Percentiles rank a stretch among this genome's conserved stretches.
These are phyloP conservation scores for Microsporum audouinii DNA, from an alignment of 2,329 filamentous ascomycete genomes.

Conservation along the genomic window DNA sequence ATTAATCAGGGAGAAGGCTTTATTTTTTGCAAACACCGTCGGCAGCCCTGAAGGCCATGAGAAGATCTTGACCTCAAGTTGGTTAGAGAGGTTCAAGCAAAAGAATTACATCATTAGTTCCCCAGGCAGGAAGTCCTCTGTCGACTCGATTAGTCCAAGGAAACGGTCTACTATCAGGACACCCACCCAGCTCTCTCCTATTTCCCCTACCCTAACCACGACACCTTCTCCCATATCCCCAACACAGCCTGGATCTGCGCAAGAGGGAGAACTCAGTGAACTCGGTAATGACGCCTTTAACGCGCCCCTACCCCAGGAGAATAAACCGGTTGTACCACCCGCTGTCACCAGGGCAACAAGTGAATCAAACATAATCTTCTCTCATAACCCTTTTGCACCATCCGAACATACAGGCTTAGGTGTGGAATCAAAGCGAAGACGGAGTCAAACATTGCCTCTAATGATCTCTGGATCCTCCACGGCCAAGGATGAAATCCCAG, in stretches of 20 bases:
- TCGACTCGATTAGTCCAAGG: slow-evolving; percentile 33
- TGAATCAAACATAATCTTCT: slow-evolving; percentile 58
- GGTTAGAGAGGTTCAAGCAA: slow-evolving; percentile 93
- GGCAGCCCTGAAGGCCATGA: slow-evolving; percentile 59
- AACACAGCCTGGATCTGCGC: slow-evolving; percentile 53
- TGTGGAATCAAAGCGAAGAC: slow-evolving; percentile 55
- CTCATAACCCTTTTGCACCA: slow-evolving; percentile 59
- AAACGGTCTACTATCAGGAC: slow-evolving; percentile 45
- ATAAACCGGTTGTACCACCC: slow-evolving; percentile 53
- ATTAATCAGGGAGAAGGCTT: slow-evolving; percentile 75
- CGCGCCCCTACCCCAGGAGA: slow-evolving; percentile 55
- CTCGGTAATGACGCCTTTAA: slow-evolving; percentile 36
- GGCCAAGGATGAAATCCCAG: slow-evolving; percentile 42
- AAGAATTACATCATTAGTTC: slow-evolving; percentile 57
- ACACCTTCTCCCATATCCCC: slow-evolving; percentile 61
- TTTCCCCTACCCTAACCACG: slow-evolving; percentile 54
- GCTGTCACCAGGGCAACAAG: slow-evolving; percentile 64
- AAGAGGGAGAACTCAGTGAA: slow-evolving; percentile 48
- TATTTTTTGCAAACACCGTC: slow-evolving; percentile 64
- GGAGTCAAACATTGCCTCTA: slow-evolving; percentile 77
- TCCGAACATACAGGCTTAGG: slow-evolving; percentile 39
- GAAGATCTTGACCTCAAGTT: slow-evolving; percentile 60
- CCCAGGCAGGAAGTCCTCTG: slow-evolving; percentile 44
- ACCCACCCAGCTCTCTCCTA: slow-evolving; percentile 57
- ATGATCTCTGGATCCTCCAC: slow-evolving; percentile 43